phyloP scores from a whole-genome alignment of 2,329 filamentous ascomycete species.

The Phialophora macrospora region DNA sequence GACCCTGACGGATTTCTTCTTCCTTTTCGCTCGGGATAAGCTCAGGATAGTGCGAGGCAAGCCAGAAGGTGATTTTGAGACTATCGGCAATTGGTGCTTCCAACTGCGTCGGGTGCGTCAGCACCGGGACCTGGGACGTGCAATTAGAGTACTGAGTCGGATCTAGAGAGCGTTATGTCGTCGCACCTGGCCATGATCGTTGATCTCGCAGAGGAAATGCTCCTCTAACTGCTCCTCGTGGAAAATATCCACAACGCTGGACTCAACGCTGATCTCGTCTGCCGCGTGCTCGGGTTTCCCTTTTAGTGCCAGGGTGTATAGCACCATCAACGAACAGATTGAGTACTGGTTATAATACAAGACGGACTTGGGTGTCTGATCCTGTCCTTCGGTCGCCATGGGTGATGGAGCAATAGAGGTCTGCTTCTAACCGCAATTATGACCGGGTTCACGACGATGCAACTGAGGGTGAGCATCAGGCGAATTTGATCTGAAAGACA shows the following conservation, averaged over 20 bases:
- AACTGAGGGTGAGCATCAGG: no score
- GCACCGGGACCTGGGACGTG: neutral
- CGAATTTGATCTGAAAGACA: no score
- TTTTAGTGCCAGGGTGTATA: slow-evolving; percentile 9
- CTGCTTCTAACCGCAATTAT: neutral
- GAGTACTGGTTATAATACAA: slow-evolving; percentile 27
- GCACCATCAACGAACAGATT: slow-evolving; percentile 18
- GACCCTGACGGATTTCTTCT: neutral
- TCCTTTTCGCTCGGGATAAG: neutral
- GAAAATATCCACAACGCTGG: slow-evolving; percentile 15
- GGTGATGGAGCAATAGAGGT: no score
- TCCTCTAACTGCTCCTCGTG: slow-evolving; percentile 16
- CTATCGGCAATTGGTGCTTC: neutral
- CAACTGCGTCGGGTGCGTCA: neutral
- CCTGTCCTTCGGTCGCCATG: no score
- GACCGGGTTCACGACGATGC: no score
- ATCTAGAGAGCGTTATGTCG: neutral
- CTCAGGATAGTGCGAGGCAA: neutral
- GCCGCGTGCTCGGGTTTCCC: neutral
- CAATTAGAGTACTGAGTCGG: neutral
- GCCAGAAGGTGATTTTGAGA: neutral
- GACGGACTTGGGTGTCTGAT: neutral
- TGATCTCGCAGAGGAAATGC: slow-evolving; percentile 17
- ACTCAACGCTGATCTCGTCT: neutral
- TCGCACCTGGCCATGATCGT: slow-evolving; percentile 18